Conservation (phyloP, 2,329 filamentous ascomycete genomes). For the Sarocladium oryzae region DNA sequence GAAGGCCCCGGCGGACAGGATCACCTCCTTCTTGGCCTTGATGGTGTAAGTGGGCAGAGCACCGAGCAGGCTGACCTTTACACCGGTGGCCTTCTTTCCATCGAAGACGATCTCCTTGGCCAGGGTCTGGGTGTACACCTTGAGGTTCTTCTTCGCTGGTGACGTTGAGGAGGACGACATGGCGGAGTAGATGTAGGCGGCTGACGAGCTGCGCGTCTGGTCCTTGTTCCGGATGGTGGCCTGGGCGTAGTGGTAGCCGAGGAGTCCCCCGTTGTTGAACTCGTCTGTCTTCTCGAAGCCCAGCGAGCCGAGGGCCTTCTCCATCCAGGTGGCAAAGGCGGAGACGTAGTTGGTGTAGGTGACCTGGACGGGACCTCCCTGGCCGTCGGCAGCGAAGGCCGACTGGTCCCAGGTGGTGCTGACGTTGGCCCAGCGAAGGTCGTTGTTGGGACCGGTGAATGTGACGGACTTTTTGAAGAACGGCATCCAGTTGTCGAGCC, state of each 20-base stretch:
- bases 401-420: constrained; percentile 19
- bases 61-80: constrained; percentile 23
- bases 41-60: constrained; percentile 14
- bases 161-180: constrained; percentile 14
- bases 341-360: constrained; percentile 21
- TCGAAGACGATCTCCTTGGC: constrained; percentile 41
- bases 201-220: constrained; percentile 20
- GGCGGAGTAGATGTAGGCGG: constrained; percentile 19
- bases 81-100: constrained; percentile 17
- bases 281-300: constrained; percentile 19
- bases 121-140: constrained; percentile 32
- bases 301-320: constrained; percentile 20
- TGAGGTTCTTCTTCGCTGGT: constrained; percentile 22
- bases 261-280: constrained; percentile 17
- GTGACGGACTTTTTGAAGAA: constrained; percentile 21
- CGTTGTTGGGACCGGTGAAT: constrained; percentile 22
- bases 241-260: constrained; percentile 20
- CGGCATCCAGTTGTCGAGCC: constrained; percentile 18
- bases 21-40: constrained; percentile 14
- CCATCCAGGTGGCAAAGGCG: constrained; percentile 16
- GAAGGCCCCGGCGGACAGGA: constrained; percentile 25
- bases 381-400: constrained; percentile 17
- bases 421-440: constrained; percentile 16
- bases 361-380: constrained; percentile 20
- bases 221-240: constrained; percentile 17